phyloP scores from a whole-genome alignment of 352 stramenopile species.

The Pythium dissotocum region DNA sequence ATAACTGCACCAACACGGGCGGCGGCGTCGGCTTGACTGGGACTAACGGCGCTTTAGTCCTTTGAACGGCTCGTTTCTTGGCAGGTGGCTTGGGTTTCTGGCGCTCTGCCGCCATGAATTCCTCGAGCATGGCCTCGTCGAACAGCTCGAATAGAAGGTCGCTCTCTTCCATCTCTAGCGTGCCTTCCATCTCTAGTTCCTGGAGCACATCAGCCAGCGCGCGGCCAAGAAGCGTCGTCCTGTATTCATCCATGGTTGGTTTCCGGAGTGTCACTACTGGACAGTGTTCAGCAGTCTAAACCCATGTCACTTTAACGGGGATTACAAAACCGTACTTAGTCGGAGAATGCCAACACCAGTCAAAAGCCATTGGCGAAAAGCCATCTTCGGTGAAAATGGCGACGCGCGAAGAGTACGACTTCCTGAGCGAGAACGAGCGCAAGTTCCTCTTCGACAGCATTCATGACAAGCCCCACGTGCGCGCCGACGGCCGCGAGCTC shows the following conservation, averaged over 20 bases:
- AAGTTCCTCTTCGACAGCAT: constrained; percentile 74
- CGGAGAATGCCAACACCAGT: constrained; percentile 22
- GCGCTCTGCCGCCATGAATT: constrained; percentile 27
- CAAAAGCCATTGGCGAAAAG: not conserved
- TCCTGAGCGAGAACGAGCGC: constrained; percentile 82
- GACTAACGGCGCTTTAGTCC: not conserved
- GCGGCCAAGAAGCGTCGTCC: constrained; percentile 57
- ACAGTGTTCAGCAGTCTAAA: not conserved
- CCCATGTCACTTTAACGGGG: constrained; percentile 37
- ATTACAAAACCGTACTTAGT: constrained; percentile 24
- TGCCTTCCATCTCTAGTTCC: constrained; percentile 37
- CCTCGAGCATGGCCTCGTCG: constrained; percentile 42
- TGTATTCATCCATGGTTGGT: constrained; percentile 60
- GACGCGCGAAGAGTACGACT: constrained; percentile 46
- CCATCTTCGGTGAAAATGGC: constrained; percentile 7
- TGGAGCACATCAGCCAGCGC: constrained; percentile 65
- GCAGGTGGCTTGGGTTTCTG: not conserved
- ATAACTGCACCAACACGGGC: constrained; percentile 20
- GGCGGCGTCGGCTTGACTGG: not conserved
- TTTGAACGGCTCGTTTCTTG: not conserved
- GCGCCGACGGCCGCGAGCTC: constrained; percentile 74
- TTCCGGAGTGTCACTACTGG: constrained; percentile 3
- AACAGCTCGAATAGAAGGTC: constrained; percentile 60
- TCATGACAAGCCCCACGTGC: constrained; percentile 54
- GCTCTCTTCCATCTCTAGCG: constrained; percentile 32